These are phyloP conservation scores for Podaxis sp. DNA, from an alignment of 768 basidiomycete genomes.

Conservation along the genomic window DNA sequence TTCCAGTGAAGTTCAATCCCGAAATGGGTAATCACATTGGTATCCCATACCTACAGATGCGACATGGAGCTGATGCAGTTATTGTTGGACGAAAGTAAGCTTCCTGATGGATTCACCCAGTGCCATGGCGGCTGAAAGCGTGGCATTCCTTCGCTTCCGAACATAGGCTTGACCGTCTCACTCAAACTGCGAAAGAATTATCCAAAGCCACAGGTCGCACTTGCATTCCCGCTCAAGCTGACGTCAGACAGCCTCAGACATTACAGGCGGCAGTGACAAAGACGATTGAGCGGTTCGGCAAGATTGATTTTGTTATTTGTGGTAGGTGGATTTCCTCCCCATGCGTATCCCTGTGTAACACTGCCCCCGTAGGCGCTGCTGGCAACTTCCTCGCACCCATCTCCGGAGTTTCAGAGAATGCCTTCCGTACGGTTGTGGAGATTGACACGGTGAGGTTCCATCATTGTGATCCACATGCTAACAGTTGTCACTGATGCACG, in stretches of 20 bases:
- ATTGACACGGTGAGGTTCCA: conserved; percentile 76
- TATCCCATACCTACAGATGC: conserved; percentile 52
- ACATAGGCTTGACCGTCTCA: conserved; percentile 68
- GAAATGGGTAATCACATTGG: conserved; percentile 15
- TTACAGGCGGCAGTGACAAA: conserved; percentile 74
- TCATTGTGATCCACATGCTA: neutral
- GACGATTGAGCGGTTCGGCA: conserved; percentile 75
- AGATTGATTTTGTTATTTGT: conserved; percentile 94
- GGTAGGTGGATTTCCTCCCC: conserved; percentile 46
- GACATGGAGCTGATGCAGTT: conserved; percentile 74
- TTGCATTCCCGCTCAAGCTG: conserved; percentile 75
- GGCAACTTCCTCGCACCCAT: conserved; percentile 96
- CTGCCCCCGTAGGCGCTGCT: conserved; percentile 66
- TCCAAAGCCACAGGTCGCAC: conserved; percentile 63
- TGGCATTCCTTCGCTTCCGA: conserved; percentile 9
- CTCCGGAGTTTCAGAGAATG: conserved; percentile 80
- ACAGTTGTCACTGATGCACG: neutral
- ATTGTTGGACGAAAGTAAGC: conserved; percentile 88
- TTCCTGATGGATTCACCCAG: conserved; percentile 12
- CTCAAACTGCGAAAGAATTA: conserved; percentile 68
- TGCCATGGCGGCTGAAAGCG: neutral
- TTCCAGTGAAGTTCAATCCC: conserved; percentile 6
- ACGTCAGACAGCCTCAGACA: conserved; percentile 77
- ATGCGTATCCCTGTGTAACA: neutral
- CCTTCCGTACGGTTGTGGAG: conserved; percentile 89